Evolutionary conservation across 495 filamentous ascomycete genomes (phyloP), one percentile per base, ranked within the genome.

Genomic region (Penicillium desertorum): DNA sequence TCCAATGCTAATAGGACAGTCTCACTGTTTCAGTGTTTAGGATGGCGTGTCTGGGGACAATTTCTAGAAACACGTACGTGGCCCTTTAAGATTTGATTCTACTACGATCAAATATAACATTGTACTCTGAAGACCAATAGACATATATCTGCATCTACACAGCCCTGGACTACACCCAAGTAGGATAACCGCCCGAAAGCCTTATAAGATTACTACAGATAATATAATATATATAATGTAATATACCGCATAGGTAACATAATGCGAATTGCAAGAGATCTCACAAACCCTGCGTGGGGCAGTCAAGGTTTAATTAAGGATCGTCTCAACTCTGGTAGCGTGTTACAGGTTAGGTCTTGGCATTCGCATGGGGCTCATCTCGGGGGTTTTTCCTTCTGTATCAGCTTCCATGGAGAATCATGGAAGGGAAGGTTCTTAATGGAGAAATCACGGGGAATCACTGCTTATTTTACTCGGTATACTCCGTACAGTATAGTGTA

Each of bases 261-360:
- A 17, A 39, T 17, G 36, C 22, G 45, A 23, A 46, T 17, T 51
- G 39, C 41, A 54, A 49, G 53, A 63, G 65, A 65, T 61, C 58
- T 61, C 64, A 64, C 61, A 61, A 64, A 62, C 56, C 50, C n/a
- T 14, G 14, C 17, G 68, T 75, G 72, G 72, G 62, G 62, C 71
- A 25, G 61, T 66, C 67, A 75, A 74, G 71, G 74, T 77, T 75
- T 75, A 49, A 77, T 77, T 74, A 77, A 74, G 74, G 74, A 73
- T 73, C 65, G 62, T 67, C 73, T 64, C 62, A 47, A 69, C 62
- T 45, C 56, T 60, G 45, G 66, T 73, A 74, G 71, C 60, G 70
- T 50, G 69, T 70, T 65, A 67, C 64, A 67, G 59, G 49, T 55
- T 57, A 27, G 30, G 34, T 46, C 73, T 73, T 73, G 73, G 73